A percentile compares a stretch with the other conserved stretches of the same genome.
Conservation (phyloP, 345 rosid species). For the Brassica incana region DNA sequence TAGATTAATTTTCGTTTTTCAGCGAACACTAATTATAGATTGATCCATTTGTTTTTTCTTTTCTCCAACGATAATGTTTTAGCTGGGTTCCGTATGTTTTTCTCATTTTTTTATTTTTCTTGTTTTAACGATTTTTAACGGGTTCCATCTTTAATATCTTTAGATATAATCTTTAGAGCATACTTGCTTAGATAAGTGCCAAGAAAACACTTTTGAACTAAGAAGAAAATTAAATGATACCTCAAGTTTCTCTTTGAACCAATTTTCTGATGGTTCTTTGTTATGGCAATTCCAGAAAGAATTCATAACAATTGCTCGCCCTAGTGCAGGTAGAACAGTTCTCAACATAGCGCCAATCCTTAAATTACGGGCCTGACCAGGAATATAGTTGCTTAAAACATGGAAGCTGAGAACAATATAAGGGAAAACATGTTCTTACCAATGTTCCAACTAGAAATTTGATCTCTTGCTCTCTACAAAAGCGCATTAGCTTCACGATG, state of each 20-base stretch:
- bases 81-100: too few relatives aligned
- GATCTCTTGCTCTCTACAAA: conserved; percentile 88
- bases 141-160: too few relatives aligned
- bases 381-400: background rate
- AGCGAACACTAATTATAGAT: too few relatives aligned
- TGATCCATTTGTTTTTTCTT: too few relatives aligned
- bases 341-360: conserved; percentile 95
- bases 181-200: background rate
- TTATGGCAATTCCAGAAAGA: conserved; percentile 37
- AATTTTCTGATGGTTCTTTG: conserved; percentile 43
- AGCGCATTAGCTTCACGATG: conserved; percentile 74
- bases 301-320: conserved; percentile 77
- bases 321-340: conserved; percentile 85
- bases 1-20: too few relatives aligned
- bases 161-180: too few relatives aligned
- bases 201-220: background rate
- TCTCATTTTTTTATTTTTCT: too few relatives aligned
- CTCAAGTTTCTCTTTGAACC: conserved; percentile 67
- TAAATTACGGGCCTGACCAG: conserved; percentile 68
- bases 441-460: conserved; percentile 85
- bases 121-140: too few relatives aligned
- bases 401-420: background rate
- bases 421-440: conserved; percentile 40
- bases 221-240: conserved; percentile 34
- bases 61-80: too few relatives aligned